Conservation (phyloP, 2,329 filamentous ascomycete genomes). For the Blastomyces emzantsi region DNA sequence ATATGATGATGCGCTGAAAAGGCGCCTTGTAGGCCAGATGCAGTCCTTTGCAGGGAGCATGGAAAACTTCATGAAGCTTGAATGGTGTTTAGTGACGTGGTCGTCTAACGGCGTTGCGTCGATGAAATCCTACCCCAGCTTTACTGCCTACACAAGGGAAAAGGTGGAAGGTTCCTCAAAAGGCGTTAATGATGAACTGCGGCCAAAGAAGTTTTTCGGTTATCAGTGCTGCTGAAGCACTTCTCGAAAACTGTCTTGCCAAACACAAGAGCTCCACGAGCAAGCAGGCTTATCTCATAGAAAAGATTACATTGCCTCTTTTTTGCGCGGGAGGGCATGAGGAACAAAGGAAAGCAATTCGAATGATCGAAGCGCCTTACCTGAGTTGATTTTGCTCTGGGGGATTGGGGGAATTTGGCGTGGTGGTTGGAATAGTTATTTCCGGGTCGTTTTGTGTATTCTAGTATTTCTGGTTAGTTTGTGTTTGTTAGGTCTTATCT, state of each 20-base stretch:
- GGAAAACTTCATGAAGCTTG: background rate
- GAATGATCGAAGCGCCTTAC: background rate
- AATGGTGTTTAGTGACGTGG: background rate
- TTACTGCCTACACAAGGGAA: background rate
- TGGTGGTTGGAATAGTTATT: background rate
- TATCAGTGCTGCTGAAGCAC: background rate
- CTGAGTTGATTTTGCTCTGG: background rate
- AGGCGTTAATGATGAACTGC: background rate
- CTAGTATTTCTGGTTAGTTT: no score
- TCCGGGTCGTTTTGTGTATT: no score
- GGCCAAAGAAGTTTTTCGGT: background rate
- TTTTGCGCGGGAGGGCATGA: no score
- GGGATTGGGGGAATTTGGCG: no score
- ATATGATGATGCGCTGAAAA: background rate
- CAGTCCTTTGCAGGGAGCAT: background rate
- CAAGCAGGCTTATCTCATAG: no score
- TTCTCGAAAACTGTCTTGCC: background rate
- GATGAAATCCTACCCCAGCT: background rate
- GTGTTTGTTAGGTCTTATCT: no score
- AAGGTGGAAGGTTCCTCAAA: background rate
- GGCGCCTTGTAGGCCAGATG: background rate
- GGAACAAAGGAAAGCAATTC: background rate
- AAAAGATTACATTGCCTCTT: no score
- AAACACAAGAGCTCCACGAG: no score
- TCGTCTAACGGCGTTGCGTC: background rate